Evolutionary conservation across 768 basidiomycete genomes (phyloP), one percentile per base, ranked within the genome.

Genomic region (Mycena rebaudengoi): DNA sequence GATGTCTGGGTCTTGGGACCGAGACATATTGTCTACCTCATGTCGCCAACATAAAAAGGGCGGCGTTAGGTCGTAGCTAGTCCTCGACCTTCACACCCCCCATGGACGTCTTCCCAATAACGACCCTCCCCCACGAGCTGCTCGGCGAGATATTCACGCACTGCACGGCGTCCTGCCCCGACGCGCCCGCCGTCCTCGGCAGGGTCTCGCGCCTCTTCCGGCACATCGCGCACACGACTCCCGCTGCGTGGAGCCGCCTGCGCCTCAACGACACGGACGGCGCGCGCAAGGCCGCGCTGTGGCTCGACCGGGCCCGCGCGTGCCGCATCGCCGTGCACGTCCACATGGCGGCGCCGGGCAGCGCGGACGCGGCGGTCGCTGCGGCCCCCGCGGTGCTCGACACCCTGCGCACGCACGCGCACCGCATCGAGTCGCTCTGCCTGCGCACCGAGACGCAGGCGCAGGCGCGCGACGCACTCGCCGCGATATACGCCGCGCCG

Each of bases 91-190:
- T 37, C 14, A 7, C 5, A 7, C 35, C 28, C 20, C 13, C 48
- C 10, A 55, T 50, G 45, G 8, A 23, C 13, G 12, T 28, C 26
- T 16, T 32, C 13, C 16, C 54, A 10, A 50, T 66, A 37, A 32
- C 18, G 53, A 26, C 41, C 5, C 65, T 79, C 3, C 78, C 78
- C 28, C 69, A 73, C 43, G 79, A 80, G 66, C 60, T 80, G 33
- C 68, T 80, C 5, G 76, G 77, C 30, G 76, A 78, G 41, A 73
- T 80, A 1, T 77, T 79, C 59, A 53, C 67, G 4, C 69, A 75
- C 23, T 75, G 71, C 49, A 60, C 78, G 7, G 18, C 64, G 1
- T 28, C 66, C 18, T 65, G 63, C 48, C 70, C 78, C 20, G 74
- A 79, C 67, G 73, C 75, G n/a, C 80, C 79, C 0, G 56, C 77